phyloP scores from a whole-genome alignment of 2,329 filamentous ascomycete genomes.

The Botrytis elliptica region DNA sequence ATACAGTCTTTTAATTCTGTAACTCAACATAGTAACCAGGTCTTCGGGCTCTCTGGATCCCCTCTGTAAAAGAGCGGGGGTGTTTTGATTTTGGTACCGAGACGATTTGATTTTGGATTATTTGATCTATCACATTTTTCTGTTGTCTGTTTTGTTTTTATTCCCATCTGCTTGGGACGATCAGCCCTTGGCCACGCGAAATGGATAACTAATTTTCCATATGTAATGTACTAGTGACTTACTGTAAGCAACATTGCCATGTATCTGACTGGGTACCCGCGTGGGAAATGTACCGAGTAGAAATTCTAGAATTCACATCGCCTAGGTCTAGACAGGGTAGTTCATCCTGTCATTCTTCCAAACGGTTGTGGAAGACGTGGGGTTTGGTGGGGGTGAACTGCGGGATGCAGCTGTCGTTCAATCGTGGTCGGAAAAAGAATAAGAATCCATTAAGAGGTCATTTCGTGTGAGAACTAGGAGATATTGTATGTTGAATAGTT shows the following conservation, averaged over 20 bases:
- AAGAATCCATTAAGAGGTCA: background rate
- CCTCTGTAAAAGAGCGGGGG: background rate
- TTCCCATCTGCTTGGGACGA: background rate
- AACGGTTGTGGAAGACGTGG: slow-evolving; percentile 2
- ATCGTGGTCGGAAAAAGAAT: background rate
- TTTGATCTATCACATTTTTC: background rate
- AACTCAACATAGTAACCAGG: background rate
- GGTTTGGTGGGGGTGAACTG: slow-evolving; percentile 13
- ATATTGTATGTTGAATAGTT: background rate
- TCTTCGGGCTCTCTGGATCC: background rate
- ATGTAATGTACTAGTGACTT: slow-evolving; percentile 2
- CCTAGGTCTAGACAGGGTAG: slow-evolving; percentile 8
- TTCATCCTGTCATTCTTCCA: background rate
- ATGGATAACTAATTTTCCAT: background rate
- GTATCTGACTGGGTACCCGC: background rate
- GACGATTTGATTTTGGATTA: background rate
- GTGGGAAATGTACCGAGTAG: background rate
- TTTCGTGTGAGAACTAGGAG: background rate
- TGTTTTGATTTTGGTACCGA: background rate
- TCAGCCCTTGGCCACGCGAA: background rate
- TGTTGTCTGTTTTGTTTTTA: background rate
- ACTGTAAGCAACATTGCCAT: background rate
- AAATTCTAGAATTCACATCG: background rate
- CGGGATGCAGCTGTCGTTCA: background rate
- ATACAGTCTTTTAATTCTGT: background rate